Percentiles rank a stretch among this genome's conserved stretches.
These are phyloP conservation scores for Panellus pusillus DNA, from an alignment of 768 basidiomycete genomes.

Conservation along the genomic window DNA sequence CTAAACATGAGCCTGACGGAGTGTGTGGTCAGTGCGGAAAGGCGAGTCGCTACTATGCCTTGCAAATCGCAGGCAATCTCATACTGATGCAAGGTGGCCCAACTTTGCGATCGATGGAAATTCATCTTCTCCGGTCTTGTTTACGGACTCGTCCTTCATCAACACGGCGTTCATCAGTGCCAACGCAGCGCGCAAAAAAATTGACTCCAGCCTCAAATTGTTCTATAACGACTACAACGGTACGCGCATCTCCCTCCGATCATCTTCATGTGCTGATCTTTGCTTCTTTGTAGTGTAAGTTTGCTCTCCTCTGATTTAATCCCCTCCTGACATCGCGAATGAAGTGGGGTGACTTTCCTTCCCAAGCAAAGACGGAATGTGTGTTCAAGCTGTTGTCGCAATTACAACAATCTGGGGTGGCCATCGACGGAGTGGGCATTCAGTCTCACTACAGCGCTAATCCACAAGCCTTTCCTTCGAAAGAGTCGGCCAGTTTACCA, in stretches of 20 bases:
- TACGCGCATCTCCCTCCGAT: background rate
- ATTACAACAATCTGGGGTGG: slow-evolving; percentile 6
- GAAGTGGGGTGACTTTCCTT: slow-evolving; percentile 19
- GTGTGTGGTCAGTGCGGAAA: slow-evolving; percentile 18
- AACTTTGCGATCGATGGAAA: slow-evolving; percentile 21
- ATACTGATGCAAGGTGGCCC: slow-evolving; percentile 12
- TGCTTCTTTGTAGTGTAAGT: slow-evolving; percentile 11
- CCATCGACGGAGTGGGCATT: slow-evolving; percentile 18
- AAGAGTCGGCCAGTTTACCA: slow-evolving; percentile 20
- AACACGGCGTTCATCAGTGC: slow-evolving; percentile 20
- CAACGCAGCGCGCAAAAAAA: slow-evolving; percentile 15
- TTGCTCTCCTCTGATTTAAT: background rate
- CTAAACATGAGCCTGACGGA: slow-evolving; percentile 16
- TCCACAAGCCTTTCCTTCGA: slow-evolving; percentile 17
- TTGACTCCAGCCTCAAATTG: slow-evolving; percentile 9
- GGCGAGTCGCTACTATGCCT: background rate
- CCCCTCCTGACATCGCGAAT: background rate
- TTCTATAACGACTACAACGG: slow-evolving; percentile 22
- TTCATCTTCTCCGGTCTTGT: slow-evolving; percentile 17
- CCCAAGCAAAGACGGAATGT: slow-evolving; percentile 20
- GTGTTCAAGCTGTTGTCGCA: slow-evolving; percentile 14
- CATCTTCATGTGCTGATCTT: background rate
- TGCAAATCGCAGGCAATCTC: background rate
- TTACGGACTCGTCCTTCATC: slow-evolving; percentile 17
- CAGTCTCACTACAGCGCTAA: slow-evolving; percentile 22